These are phyloP conservation scores for Apostasia shenzhenica DNA, from an alignment of 106 monocot genomes.

Conservation along the genomic window DNA sequence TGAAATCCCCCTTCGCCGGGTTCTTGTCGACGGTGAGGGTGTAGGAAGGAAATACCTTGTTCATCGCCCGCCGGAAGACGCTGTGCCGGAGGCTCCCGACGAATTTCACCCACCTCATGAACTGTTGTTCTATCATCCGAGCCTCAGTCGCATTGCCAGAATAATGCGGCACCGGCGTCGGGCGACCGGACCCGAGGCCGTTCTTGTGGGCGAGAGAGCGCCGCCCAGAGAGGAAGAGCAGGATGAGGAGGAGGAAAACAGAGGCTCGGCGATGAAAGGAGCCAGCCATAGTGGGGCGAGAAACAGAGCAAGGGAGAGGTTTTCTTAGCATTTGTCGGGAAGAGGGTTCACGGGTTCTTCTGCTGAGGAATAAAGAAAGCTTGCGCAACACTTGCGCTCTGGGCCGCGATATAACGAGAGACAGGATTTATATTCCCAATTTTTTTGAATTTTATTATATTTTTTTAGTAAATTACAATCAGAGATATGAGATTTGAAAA, in stretches of 20 bases:
- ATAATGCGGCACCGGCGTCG: background rate
- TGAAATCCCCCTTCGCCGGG: slow-evolving; percentile 74
- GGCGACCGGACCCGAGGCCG: slow-evolving; percentile 23
- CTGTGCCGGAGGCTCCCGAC: slow-evolving; percentile 68
- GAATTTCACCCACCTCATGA: slow-evolving; percentile 73
- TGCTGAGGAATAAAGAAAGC: slow-evolving; percentile 6
- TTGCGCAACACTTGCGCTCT: background rate
- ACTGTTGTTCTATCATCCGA: slow-evolving; percentile 58
- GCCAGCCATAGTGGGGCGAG: background rate
- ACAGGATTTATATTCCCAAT: no score
- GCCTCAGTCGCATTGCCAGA: slow-evolving; percentile 32
- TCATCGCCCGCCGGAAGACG: slow-evolving; percentile 36
- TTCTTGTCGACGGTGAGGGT: slow-evolving; percentile 72
- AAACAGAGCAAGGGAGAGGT: background rate
- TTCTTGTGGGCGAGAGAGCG: slow-evolving; percentile 31
- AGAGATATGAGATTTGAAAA: no score
- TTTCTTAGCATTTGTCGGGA: background rate
- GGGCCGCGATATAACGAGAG: background rate
- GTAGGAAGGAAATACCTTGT: slow-evolving; percentile 66
- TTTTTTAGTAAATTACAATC: no score
- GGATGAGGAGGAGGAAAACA: slow-evolving; percentile 9
- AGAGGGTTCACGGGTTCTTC: slow-evolving; percentile 34
- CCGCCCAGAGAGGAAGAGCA: slow-evolving; percentile 15
- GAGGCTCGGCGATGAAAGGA: background rate
- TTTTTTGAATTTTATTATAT: no score